Percentiles rank a stretch among this genome's conserved stretches.
These are phyloP conservation scores for Neophaeococcomyces aloes DNA, from an alignment of 2,329 filamentous ascomycete genomes.

Conservation along the genomic window DNA sequence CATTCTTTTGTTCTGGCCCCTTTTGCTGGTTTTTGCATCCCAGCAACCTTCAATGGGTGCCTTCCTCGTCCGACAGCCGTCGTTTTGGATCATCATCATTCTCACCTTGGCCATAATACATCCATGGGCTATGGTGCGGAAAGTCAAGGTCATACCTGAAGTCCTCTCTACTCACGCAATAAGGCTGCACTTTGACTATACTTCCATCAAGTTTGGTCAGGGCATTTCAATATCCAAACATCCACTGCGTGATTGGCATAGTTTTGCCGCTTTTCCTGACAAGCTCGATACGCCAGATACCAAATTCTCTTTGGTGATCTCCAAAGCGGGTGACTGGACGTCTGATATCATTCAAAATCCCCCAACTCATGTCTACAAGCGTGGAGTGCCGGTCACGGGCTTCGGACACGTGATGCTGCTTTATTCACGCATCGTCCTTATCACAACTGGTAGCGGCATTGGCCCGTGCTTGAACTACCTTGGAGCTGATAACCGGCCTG, in stretches of 20 bases:
- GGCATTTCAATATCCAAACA: constrained; percentile 17
- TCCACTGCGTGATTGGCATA: constrained; percentile 21
- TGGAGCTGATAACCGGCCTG: constrained; percentile 20
- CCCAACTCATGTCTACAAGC: constrained; percentile 17
- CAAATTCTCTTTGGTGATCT: constrained; percentile 11
- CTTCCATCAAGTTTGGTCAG: constrained; percentile 14
- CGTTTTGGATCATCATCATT: constrained; percentile 20
- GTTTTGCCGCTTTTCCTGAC: constrained; percentile 18
- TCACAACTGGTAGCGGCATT: constrained; percentile 33
- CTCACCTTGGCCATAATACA: constrained; percentile 19
- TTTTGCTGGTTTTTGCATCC: constrained; percentile 7
- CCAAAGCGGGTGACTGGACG: constrained; percentile 22
- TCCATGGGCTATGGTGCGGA: constrained; percentile 19
- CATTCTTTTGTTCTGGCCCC: constrained; percentile 14
- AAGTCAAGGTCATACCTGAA: constrained; percentile 19
- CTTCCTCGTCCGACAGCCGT: constrained; percentile 10
- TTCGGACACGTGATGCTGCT: constrained; percentile 10
- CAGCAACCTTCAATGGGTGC: constrained; percentile 7
- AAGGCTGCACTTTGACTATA: constrained; percentile 21
- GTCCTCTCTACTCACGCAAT: constrained; percentile 21
- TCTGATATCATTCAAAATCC: constrained; percentile 18
- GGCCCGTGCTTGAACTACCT: constrained; percentile 29
- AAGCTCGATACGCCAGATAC: constrained; percentile 10
- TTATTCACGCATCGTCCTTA: constrained; percentile 24
- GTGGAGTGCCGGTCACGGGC: constrained; percentile 8